These are phyloP conservation scores for Paxillus involutus DNA, from an alignment of 768 basidiomycete genomes.

Conservation along the genomic window DNA sequence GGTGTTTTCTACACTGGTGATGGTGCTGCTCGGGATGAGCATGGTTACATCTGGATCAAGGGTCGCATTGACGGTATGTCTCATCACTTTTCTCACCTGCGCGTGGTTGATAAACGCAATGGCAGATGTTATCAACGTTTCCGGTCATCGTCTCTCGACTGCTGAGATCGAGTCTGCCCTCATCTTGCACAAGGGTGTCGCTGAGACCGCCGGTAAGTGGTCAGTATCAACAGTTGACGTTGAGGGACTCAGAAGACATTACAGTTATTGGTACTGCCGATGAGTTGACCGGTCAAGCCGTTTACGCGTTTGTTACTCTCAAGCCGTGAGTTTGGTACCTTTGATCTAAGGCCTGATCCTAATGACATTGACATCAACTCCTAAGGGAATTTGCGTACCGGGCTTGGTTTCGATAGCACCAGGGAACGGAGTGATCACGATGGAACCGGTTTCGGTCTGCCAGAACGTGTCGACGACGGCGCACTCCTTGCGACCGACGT, in stretches of 20 bases:
- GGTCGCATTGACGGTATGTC: conserved; percentile 88
- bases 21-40: conserved; percentile 89
- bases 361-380: background rate
- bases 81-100: conserved; percentile 3
- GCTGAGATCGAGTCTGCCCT: conserved; percentile 98
- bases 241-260: conserved; percentile 5
- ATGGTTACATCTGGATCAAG: conserved; percentile 99
- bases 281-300: conserved; percentile 90
- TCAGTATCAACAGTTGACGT: background rate
- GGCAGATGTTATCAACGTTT: conserved; percentile 94
- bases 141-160: conserved; percentile 94
- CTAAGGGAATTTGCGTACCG: conserved; percentile 79
- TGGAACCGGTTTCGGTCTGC: conserved; percentile 99
- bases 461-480: conserved; percentile 95
- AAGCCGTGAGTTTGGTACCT: conserved; percentile 67
- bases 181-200: conserved; percentile 92
- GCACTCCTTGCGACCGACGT: conserved; percentile 84
- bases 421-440: conserved; percentile 93
- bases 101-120: background rate
- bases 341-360: background rate
- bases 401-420: conserved; percentile 96
- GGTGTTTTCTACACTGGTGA: conserved; percentile 98
- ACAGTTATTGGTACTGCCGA: conserved; percentile 80
- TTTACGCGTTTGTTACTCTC: conserved; percentile 91
- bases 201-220: conserved; percentile 78